Percentiles rank a stretch among this genome's conserved stretches.
These are phyloP conservation scores for Penicillium glabrum DNA, from an alignment of 2,329 filamentous ascomycete species.

Conservation along the genomic window DNA sequence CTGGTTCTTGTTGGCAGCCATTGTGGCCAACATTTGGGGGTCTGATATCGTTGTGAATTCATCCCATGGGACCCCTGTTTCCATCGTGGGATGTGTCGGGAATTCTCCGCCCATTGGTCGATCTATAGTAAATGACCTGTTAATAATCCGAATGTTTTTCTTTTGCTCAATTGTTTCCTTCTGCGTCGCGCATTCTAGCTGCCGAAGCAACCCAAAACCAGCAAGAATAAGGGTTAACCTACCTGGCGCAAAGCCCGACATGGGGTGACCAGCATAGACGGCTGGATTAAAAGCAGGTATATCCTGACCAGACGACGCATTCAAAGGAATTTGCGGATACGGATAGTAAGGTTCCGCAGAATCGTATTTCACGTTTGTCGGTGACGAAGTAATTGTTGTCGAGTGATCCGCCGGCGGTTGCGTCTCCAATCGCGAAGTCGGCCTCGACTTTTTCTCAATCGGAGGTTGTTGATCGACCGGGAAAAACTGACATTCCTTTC, in stretches of 20 bases:
- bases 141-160: background rate
- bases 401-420: slow-evolving; percentile 47
- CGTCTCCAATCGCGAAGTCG: slow-evolving; percentile 46
- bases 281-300: slow-evolving; percentile 33
- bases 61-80: slow-evolving; percentile 39
- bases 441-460: slow-evolving; percentile 48
- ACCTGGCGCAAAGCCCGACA: slow-evolving; percentile 39
- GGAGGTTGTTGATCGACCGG: slow-evolving; percentile 77
- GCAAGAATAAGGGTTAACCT: slow-evolving; percentile 15
- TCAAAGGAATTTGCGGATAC: slow-evolving; percentile 37
- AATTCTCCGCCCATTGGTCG: slow-evolving; percentile 30
- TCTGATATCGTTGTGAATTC: slow-evolving; percentile 39
- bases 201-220: background rate
- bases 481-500: slow-evolving; percentile 91
- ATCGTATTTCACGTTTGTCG: slow-evolving; percentile 31
- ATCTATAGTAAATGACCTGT: slow-evolving; percentile 21
- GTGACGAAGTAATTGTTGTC: slow-evolving; percentile 46
- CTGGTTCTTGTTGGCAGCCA: slow-evolving; percentile 29
- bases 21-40: slow-evolving; percentile 35
- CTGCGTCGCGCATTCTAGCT: background rate
- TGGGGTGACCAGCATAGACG: slow-evolving; percentile 32
- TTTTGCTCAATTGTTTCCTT: background rate
- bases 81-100: slow-evolving; percentile 30
- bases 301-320: slow-evolving; percentile 30
- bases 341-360: slow-evolving; percentile 38